Base-by-base conservation (phyloP, 495 filamentous ascomycete genomes). In the Talaromyces wortmannii region DNA sequence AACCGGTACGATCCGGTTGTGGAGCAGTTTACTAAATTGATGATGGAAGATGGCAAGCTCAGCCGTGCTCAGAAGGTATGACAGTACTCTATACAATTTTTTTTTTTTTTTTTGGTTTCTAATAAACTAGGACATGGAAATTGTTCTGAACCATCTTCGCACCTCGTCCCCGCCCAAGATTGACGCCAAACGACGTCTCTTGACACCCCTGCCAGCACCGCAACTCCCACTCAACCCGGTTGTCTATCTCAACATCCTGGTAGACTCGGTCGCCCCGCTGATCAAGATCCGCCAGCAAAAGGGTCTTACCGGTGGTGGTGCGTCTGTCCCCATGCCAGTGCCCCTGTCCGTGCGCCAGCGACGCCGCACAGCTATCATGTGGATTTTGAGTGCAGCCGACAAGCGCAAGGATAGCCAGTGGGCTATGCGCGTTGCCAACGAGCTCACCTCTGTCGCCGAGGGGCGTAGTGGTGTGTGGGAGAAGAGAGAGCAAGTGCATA, bases 221-320 rank as follows among this genome's bases (percentile, higher is more conserved):
- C 85, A 92, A 50, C 81, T 95, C 31, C 87, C 89, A 7, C 77
- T 89, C 16, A 82, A 95, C 72, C 86, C 91, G 8, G 74, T 91
- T 31, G 75, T 82, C 45, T 91, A 91, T 71, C 82, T 96, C 42
- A 88, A 84, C 0, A 72, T 92, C 40, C 90, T 92, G n/a, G 86
- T 98, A 65, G 94, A 98, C 78, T 95, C 90, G 10, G 87, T 97
- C n/a, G 90, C 91, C 11, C 94, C 94, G 17, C 77, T 98, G 18
- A 71, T 97, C 62, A 86, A 86, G 31, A 83, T 97, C 62, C 80
- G 83, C 18, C 76, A 76, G 32, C 79, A 87, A 63, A 88, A 84
- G 68, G 90, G 90, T 59, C 79, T 88, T 33, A 88, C 87, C 0
- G 91, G 91, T 71, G 94, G 94, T 72, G 94, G 94, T 67, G 76